A percentile compares a stretch with the other conserved stretches of the same genome.
Evolutionary conservation across 75 land plant genomes (phyloP).

Genomic region (Chamaecyparis obtusa): DNA sequence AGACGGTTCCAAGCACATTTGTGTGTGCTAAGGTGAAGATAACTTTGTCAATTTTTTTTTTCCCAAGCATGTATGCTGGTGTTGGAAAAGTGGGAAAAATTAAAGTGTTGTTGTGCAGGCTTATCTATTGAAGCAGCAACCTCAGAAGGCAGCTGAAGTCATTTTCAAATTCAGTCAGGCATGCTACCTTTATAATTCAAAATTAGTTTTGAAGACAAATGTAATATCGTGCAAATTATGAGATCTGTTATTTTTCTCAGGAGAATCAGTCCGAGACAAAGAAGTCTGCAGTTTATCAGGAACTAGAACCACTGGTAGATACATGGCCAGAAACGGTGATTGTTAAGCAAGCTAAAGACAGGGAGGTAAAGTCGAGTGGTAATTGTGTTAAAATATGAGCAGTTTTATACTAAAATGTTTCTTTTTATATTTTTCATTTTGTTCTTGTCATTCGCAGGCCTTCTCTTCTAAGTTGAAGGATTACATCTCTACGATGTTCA

Average conservation of each 20-base stretch:
- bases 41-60: neutral
- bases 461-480: neutral
- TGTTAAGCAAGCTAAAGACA: neutral
- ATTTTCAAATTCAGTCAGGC: neutral
- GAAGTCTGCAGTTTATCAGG: neutral
- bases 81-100: neutral
- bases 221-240: neutral
- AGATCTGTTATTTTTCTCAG: neutral
- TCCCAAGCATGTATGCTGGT: neutral
- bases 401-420: neutral
- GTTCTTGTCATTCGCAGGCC: neutral
- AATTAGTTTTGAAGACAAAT: neutral
- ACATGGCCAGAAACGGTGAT: neutral
- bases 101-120: neutral
- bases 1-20: slow-evolving; percentile 42
- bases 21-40: slow-evolving; percentile 56
- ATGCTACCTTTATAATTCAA: neutral
- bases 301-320: neutral
- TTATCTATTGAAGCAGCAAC: slow-evolving; percentile 7
- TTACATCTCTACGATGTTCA: neutral
- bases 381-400: neutral
- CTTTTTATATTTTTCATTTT: neutral
- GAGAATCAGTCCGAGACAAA: slow-evolving; percentile 1
- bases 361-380: neutral
- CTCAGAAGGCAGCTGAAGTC: slow-evolving; percentile 10